Conservation (phyloP, 768 basidiomycete species). For the Cystofilobasidium macerans region DNA sequence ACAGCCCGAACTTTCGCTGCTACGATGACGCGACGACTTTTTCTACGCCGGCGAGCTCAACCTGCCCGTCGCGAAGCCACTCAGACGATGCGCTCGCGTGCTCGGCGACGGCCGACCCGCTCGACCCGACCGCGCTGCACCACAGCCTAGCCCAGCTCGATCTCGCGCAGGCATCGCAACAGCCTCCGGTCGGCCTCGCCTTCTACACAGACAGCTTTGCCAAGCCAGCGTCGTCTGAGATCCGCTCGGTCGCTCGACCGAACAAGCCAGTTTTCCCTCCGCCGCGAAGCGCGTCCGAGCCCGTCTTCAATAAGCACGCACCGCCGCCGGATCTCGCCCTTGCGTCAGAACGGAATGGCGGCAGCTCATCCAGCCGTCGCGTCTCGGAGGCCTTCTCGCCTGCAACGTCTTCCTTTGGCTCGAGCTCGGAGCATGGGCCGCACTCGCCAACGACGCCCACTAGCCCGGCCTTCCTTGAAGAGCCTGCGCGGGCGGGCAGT, state of each 20-base stretch:
- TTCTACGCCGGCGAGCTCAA: neutral
- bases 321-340: neutral
- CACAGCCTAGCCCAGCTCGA: conserved; percentile 2
- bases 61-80: conserved; percentile 3
- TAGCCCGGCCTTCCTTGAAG: neutral
- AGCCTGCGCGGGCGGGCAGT: neutral
- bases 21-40: neutral
- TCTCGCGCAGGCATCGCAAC: too few species aligned
- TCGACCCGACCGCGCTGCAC: neutral
- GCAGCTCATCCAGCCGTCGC: neutral
- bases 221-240: neutral
- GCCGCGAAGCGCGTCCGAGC: neutral
- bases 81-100: neutral
- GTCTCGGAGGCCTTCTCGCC: neutral
- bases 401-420: neutral
- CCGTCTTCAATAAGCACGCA: neutral
- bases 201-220: neutral
- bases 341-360: neutral
- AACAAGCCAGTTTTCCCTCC: neutral
- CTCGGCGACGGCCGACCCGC: neutral
- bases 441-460: neutral
- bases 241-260: neutral
- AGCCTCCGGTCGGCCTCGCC: neutral
- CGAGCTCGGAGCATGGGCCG: neutral
- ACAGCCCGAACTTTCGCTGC: neutral